These are phyloP conservation scores for Albifimbria verrucaria DNA, from an alignment of 2,329 filamentous ascomycete genomes.

Conservation along the genomic window DNA sequence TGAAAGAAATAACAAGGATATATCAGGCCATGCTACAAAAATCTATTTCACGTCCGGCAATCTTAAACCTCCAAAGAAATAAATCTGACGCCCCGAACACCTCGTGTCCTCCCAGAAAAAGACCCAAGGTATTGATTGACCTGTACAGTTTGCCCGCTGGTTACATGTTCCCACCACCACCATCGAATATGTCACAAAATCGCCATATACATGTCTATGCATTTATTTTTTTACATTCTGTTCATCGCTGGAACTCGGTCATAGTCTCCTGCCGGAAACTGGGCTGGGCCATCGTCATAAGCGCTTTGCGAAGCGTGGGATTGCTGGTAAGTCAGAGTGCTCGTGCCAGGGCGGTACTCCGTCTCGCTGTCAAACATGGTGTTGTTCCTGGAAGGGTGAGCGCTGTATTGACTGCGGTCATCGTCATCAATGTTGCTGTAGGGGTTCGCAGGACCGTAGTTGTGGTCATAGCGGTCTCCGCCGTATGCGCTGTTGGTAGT, in stretches of 20 bases:
- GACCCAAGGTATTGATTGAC: constrained; percentile 8
- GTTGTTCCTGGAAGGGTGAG: constrained; percentile 32
- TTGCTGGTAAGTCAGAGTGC: constrained; percentile 19
- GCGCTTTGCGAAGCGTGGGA: constrained; percentile 32
- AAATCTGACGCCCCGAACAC: constrained; percentile 19
- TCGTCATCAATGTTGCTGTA: constrained; percentile 34
- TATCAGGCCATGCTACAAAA: neutral
- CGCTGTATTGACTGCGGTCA: constrained; percentile 36
- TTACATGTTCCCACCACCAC: neutral
- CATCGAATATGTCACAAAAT: neutral
- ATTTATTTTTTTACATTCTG: constrained; percentile 15
- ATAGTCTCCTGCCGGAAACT: constrained; percentile 58
- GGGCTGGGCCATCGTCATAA: constrained; percentile 45
- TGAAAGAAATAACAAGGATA: neutral
- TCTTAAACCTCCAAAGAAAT: constrained; percentile 7
- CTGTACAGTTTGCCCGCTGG: neutral
- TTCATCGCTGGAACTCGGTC: constrained; percentile 42
- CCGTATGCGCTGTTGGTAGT: constrained; percentile 22
- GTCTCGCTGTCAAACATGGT: constrained; percentile 49
- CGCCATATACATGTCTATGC: constrained; percentile 16
- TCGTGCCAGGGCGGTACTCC: constrained; percentile 38
- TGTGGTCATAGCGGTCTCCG: constrained; percentile 27
- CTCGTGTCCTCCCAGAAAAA: constrained; percentile 12
- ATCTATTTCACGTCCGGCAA: neutral
- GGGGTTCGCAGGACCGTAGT: constrained; percentile 34